Percentiles rank a stretch among this genome's conserved stretches.
Conservation (phyloP, 108 stramenopile genomes). For the Nitzschia putrida region DNA sequence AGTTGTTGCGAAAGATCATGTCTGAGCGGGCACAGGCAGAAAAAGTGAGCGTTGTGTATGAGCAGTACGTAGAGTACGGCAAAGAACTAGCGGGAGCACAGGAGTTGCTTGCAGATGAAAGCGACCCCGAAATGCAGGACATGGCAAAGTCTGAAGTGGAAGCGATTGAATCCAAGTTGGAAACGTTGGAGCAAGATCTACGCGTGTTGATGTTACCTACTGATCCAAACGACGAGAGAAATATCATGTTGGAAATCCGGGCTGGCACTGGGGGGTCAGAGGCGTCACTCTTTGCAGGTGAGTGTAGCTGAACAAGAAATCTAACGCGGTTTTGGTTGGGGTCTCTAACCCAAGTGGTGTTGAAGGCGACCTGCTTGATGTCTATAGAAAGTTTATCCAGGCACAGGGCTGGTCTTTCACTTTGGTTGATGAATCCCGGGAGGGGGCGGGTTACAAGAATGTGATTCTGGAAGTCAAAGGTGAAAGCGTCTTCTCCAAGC, state of each 20-base stretch:
- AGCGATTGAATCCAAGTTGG: slow-evolving; percentile 67
- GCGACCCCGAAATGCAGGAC: slow-evolving; percentile 84
- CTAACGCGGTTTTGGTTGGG: background rate
- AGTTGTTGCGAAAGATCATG: slow-evolving; percentile 72
- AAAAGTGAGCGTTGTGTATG: slow-evolving; percentile 75
- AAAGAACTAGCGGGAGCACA: slow-evolving; percentile 69
- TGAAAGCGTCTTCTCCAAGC: slow-evolving; percentile 79
- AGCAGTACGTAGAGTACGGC: slow-evolving; percentile 65
- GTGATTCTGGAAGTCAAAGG: slow-evolving; percentile 85
- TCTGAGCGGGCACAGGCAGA: slow-evolving; percentile 76
- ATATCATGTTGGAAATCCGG: slow-evolving; percentile 94
- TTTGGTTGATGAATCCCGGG: slow-evolving; percentile 72
- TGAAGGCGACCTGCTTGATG: slow-evolving; percentile 81
- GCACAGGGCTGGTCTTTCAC: slow-evolving; percentile 82
- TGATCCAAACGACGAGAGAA: slow-evolving; percentile 90
- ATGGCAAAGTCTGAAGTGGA: slow-evolving; percentile 85
- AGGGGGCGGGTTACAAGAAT: slow-evolving; percentile 92
- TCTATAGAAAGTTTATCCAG: slow-evolving; percentile 84
- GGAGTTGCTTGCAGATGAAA: slow-evolving; percentile 84
- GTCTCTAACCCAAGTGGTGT: background rate
- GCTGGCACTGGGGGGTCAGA: slow-evolving; percentile 97
- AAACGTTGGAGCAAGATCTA: slow-evolving; percentile 63
- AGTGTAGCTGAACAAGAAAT: slow-evolving; percentile 2
- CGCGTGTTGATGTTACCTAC: slow-evolving; percentile 77
- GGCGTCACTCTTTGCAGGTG: slow-evolving; percentile 91